Evolutionary conservation across 2,329 filamentous ascomycete species (phyloP), one percentile per base, ranked within the genome.

Genomic region (Endothia cerciana): DNA sequence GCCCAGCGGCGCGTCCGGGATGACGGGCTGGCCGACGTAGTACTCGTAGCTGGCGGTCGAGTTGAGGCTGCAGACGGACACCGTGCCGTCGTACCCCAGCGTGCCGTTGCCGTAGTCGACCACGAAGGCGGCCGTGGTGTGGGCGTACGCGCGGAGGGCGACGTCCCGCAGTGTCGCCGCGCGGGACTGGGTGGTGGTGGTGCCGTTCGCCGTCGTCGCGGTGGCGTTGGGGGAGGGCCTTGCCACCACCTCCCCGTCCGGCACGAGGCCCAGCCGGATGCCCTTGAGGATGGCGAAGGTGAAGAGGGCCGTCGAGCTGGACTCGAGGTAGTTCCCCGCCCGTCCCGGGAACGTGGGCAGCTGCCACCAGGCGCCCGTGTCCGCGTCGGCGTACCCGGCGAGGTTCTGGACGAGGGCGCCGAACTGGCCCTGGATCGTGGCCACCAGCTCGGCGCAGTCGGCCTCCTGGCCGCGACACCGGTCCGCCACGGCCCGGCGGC

Each of bases 281-380:
- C 68, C 85, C 69, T 79, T 82, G 15, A 87, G 72, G 67, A 86
- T 74, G 0, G 83, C 80, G 63, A 84, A 86, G 0, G 80, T 77
- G 69, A 87, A 88, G 82, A 89, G 85, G 3, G 84, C 85, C 1
- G 83, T 83, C 8, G 81, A 86, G 40, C 84, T 86, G 41, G 83
- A 84, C 75, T 89, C 85, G 58, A 89, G 82, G 73, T 85, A 89
- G 73, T 89, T 89, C 2, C 84, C 85, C 56, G 79, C 69, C 47
- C 73, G 70, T 1, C 79, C 80, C 0, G 81, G 78, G 63, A 83
- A 81, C 33, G 78, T 74, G 65, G 81, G 77, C 69, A 88, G 77
- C 61, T 87, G 75, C 82, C 84, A 88, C 85, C 86, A 89, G 7
- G 83, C 85, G 0, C 84, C 83, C 5, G 73, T 77, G 2, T 69